Evolutionary conservation across 1,284 basidiomycete species (phyloP).

Genomic region (Kalmanozyma brasiliensis): DNA sequence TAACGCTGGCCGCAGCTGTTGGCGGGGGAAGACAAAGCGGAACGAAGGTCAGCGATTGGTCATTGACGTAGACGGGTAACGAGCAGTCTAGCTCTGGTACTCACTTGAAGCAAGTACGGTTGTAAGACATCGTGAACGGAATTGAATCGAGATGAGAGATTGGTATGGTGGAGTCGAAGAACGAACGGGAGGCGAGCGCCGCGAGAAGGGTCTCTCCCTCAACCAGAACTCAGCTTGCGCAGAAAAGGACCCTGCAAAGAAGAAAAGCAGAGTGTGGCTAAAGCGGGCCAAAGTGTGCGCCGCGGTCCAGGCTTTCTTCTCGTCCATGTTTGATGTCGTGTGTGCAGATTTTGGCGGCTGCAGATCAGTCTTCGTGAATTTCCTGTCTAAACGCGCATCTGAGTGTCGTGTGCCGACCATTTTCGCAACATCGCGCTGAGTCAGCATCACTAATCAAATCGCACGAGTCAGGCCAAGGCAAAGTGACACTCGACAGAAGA

Average conservation of each 20-base stretch:
- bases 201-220: constrained; percentile 23
- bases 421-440: constrained; percentile 21
- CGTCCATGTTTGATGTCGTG: constrained; percentile 39
- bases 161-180: constrained; percentile 9
- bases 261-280: constrained; percentile 13
- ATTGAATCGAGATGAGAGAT: constrained; percentile 6
- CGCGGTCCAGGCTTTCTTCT: background rate
- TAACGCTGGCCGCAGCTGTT: constrained; percentile 58
- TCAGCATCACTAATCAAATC: constrained; percentile 10
- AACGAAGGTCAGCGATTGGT: constrained; percentile 3
- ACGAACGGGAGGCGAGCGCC: background rate
- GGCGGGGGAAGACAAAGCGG: background rate
- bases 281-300: constrained; percentile 15
- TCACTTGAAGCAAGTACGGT: constrained; percentile 59
- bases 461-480: constrained; percentile 25
- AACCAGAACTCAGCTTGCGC: background rate
- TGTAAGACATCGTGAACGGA: constrained; percentile 40
- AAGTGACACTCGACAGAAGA: constrained; percentile 31
- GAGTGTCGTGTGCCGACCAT: constrained; percentile 9
- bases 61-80: too few species aligned
- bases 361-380: too few species aligned
- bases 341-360: constrained; percentile 2
- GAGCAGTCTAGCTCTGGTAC: too few species aligned
- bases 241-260: background rate
- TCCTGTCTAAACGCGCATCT: background rate